Evolutionary conservation across 106 monocot genomes (phyloP).

Genomic region (Dendrobium chrysotoxum): DNA sequence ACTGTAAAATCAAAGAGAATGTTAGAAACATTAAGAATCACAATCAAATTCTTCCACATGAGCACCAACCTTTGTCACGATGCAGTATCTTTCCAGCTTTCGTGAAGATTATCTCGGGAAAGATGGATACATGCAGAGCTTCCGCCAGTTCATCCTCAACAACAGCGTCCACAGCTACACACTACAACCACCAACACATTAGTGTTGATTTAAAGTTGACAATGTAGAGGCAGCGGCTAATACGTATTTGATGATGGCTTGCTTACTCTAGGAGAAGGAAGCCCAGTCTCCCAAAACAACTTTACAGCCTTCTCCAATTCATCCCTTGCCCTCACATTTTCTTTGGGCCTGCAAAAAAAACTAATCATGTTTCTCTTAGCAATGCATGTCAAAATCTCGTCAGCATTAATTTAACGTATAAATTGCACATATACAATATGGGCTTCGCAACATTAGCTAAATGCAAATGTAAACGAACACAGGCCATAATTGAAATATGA

Average conservation of each 20-base stretch:
- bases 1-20: slow-evolving; percentile 30
- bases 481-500: neutral
- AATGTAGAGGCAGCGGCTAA: neutral
- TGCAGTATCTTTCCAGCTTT: slow-evolving; percentile 86
- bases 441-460: neutral
- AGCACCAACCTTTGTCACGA: slow-evolving; percentile 61
- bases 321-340: slow-evolving; percentile 61
- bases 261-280: slow-evolving; percentile 81
- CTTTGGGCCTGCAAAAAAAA: slow-evolving; percentile 42
- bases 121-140: slow-evolving; percentile 54
- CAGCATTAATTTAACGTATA: neutral
- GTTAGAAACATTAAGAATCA: neutral
- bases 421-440: neutral
- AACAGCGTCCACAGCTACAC: slow-evolving; percentile 81
- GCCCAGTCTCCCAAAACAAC: slow-evolving; percentile 68
- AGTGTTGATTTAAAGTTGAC: no score
- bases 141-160: slow-evolving; percentile 57
- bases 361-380: neutral
- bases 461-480: neutral
- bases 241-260: neutral
- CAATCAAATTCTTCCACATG: neutral
- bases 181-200: slow-evolving; percentile 30
- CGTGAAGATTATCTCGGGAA: slow-evolving; percentile 84
- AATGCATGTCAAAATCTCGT: no score
- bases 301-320: slow-evolving; percentile 77